A percentile compares a stretch with the other conserved stretches of the same genome.
Conservation (phyloP, 2,329 filamentous ascomycete genomes). For the Aspergillus ibericus region DNA sequence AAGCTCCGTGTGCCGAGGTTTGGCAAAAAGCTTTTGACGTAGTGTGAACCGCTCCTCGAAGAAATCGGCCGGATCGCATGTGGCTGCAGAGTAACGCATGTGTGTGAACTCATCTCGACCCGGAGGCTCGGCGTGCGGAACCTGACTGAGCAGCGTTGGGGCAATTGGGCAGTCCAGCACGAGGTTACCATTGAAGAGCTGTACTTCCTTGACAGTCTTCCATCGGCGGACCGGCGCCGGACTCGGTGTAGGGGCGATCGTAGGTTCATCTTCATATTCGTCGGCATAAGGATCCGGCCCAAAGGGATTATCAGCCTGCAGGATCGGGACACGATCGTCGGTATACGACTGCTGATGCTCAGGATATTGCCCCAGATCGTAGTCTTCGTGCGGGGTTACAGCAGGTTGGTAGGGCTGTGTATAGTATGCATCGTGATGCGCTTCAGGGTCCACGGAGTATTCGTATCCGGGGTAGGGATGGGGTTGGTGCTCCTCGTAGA, state of each 20-base stretch:
- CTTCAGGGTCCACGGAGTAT: slow-evolving; percentile 76
- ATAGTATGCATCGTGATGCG: slow-evolving; percentile 85
- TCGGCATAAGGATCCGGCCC: slow-evolving; percentile 60
- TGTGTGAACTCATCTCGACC: slow-evolving; percentile 80
- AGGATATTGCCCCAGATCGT: slow-evolving; percentile 57
- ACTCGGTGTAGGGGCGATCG: slow-evolving; percentile 45
- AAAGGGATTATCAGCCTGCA: slow-evolving; percentile 63
- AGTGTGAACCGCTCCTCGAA: slow-evolving; percentile 87
- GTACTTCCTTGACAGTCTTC: slow-evolving; percentile 99
- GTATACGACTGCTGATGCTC: slow-evolving; percentile 58
- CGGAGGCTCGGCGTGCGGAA: slow-evolving; percentile 74
- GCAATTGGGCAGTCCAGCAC: slow-evolving; percentile 96
- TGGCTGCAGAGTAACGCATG: slow-evolving; percentile 89
- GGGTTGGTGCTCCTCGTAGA: slow-evolving; percentile 57
- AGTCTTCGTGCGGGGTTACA: slow-evolving; percentile 55
- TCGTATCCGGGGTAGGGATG: slow-evolving; percentile 59
- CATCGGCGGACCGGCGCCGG: slow-evolving; percentile 74
- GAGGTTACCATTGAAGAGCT: slow-evolving; percentile 92
- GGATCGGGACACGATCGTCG: slow-evolving; percentile 73
- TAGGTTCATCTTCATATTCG: slow-evolving; percentile 46
- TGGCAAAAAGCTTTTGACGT: slow-evolving; percentile 87
- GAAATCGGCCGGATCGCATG: slow-evolving; percentile 87
- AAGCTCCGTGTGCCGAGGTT: slow-evolving; percentile 86
- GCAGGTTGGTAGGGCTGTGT: slow-evolving; percentile 77
- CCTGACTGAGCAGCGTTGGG: slow-evolving; percentile 79